Evolutionary conservation across 1,139 yeast genomes (phyloP), one percentile per base, ranked within the genome.

Genomic region (Yamadazyma diospyri): DNA sequence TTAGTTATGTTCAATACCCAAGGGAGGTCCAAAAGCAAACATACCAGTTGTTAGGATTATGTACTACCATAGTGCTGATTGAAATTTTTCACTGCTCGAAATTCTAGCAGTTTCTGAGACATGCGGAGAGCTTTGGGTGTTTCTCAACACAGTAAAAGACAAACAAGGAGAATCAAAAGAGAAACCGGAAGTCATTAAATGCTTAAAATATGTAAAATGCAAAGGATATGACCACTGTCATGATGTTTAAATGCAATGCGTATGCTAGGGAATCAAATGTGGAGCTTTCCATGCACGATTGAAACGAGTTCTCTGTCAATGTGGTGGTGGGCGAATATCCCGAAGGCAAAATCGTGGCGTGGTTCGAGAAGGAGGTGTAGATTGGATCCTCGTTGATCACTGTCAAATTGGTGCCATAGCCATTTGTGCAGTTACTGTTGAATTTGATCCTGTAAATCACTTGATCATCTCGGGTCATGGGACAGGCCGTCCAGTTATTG

Each of bases 41-140:
- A 43, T 68, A 74, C 80, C 92, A 83, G 74, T 83, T 83, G 59
- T 83, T 82, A 29, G 94, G 94, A 64, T 83, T 83, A 55, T 81
- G 82, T 28, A 82, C 88, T 34, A 79, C 84, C 89, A 81, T 81
- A 21, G 14, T 5, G 12, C 14, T 20, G 25, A 37, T 21, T 11
- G n/a, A n/a, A 27, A 27, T 13, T 27, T 27, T 19, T 25, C 28
- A 24, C 12, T 24, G 27, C 10, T n/a, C 15, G 35, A 41, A 32
- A 25, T 38, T 41, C 43, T 31, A 34, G 27, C 9, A 29, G 19
- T 18, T 39, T 37, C 41, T 32, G 29, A 27, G n/a, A n/a, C n/a
- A n/a, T n/a, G n/a, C n/a, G n/a, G n/a, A n/a, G n/a, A n/a, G n/a
- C n/a, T n/a, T n/a, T n/a, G n/a, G n/a, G n/a, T n/a, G n/a, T n/a